A percentile compares a stretch with the other conserved stretches of the same genome.
Evolutionary conservation across 2,329 filamentous ascomycete genomes (phyloP).

Genomic region (Fusarium sp.): DNA sequence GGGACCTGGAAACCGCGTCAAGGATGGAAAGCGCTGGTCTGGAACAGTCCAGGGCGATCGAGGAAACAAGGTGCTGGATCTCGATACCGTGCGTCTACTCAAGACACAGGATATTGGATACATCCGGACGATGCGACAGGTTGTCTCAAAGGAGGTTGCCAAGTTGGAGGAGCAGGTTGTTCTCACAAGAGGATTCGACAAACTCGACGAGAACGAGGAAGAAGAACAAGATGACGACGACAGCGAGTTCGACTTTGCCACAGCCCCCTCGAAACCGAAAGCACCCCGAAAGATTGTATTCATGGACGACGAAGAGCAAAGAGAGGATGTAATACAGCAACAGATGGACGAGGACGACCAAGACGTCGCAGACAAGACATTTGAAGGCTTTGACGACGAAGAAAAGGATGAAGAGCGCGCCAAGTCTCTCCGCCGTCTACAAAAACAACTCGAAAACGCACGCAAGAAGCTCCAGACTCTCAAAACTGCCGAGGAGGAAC

Average conservation of each 20-base stretch:
- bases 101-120: constrained; percentile 75
- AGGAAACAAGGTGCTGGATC: constrained; percentile 62
- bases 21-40: constrained; percentile 60
- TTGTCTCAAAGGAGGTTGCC: constrained; percentile 64
- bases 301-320: constrained; percentile 52
- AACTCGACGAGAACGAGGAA: constrained; percentile 48
- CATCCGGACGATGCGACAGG: constrained; percentile 67
- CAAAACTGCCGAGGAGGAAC: constrained; percentile 62
- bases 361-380: constrained; percentile 43
- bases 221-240: constrained; percentile 46
- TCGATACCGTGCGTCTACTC: constrained; percentile 67
- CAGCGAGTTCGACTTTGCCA: constrained; percentile 47
- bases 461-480: constrained; percentile 63
- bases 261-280: constrained; percentile 44
- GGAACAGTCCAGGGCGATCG: constrained; percentile 66
- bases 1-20: constrained; percentile 60
- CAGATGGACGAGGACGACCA: constrained; percentile 47
- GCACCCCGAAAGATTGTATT: constrained; percentile 62
- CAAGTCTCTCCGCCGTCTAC: constrained; percentile 56
- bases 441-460: constrained; percentile 58
- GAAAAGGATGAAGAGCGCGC: constrained; percentile 50
- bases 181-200: constrained; percentile 51
- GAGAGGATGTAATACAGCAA: constrained; percentile 45
- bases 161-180: constrained; percentile 63
- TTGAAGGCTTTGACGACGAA: constrained; percentile 34